Conservation (phyloP, 1,139 yeast species). For the Geotrichum candidum region DNA sequence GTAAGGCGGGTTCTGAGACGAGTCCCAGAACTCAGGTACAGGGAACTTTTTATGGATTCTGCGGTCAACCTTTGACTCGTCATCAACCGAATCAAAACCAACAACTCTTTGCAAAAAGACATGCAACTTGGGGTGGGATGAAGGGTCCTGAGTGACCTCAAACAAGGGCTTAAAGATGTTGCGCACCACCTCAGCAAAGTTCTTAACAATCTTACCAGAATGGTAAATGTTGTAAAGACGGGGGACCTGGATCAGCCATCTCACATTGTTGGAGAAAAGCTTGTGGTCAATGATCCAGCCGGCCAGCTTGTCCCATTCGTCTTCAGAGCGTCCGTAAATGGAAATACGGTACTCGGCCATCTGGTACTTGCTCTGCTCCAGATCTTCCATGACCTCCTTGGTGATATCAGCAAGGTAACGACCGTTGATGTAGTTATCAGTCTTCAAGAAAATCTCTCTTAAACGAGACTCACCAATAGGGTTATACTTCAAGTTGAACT, state of each 20-base stretch:
- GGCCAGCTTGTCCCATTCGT: slow-evolving; percentile 95
- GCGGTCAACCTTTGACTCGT: slow-evolving; percentile 88
- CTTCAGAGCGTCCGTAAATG: slow-evolving; percentile 78
- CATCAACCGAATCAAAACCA: slow-evolving; percentile 98
- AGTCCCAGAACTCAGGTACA: slow-evolving; percentile 73
- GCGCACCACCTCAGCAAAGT: slow-evolving; percentile 68
- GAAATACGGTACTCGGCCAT: slow-evolving; percentile 96
- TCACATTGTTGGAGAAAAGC: slow-evolving; percentile 83
- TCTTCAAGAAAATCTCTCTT: slow-evolving; percentile 90
- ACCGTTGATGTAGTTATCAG: slow-evolving; percentile 89
- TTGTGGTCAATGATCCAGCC: slow-evolving; percentile 93
- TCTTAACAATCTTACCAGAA: slow-evolving; percentile 60
- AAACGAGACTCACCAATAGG: slow-evolving; percentile 97
- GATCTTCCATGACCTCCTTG: slow-evolving; percentile 82
- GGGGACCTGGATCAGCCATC: slow-evolving; percentile 96
- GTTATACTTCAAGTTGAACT: slow-evolving; percentile 92
- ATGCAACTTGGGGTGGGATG: slow-evolving; percentile 79
- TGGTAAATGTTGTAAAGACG: slow-evolving; percentile 86
- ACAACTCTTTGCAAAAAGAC: slow-evolving; percentile 87
- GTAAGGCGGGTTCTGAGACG: slow-evolving; percentile 86
- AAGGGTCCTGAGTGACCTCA: slow-evolving; percentile 82
- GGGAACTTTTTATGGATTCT: slow-evolving; percentile 78
- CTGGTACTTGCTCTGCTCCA: slow-evolving; percentile 92
- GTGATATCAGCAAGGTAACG: slow-evolving; percentile 88
- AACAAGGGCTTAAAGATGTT: slow-evolving; percentile 86